phyloP scores from a whole-genome alignment of 805 yeast species.

The Saccharomycopsis guyanensis region DNA sequence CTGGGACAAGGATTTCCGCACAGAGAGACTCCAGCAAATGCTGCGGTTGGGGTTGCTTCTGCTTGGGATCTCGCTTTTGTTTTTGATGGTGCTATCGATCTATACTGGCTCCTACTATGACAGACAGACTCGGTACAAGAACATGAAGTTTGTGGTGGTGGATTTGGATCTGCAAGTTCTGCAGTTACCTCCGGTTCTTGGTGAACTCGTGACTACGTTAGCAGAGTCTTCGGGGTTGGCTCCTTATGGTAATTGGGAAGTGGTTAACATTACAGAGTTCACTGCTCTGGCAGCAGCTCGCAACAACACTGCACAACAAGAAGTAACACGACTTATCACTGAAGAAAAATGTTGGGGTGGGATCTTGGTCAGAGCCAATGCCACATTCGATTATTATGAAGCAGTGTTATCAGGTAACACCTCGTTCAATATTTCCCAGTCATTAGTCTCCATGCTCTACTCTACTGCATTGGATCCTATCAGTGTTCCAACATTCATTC shows the following conservation, averaged over 20 bases:
- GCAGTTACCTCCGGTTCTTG: slow-evolving; percentile 22
- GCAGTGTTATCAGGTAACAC: slow-evolving; percentile 24
- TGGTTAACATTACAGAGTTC: slow-evolving; percentile 26
- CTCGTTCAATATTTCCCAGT: slow-evolving; percentile 28
- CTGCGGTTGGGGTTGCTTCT: background rate
- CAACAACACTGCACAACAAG: slow-evolving; percentile 27
- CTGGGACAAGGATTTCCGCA: slow-evolving; percentile 14
- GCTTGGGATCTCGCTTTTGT: slow-evolving; percentile 23
- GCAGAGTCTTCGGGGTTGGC: slow-evolving; percentile 13
- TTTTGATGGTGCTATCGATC: slow-evolving; percentile 25
- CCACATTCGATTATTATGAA: slow-evolving; percentile 29
- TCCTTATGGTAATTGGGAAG: slow-evolving; percentile 27
- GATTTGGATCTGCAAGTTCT: slow-evolving; percentile 27
- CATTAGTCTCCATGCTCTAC: slow-evolving; percentile 36
- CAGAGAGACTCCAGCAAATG: slow-evolving; percentile 5
- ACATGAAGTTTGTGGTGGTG: slow-evolving; percentile 28
- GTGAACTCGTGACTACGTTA: slow-evolving; percentile 15
- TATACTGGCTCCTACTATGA: slow-evolving; percentile 34
- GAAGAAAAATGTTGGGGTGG: slow-evolving; percentile 59
- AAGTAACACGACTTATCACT: slow-evolving; percentile 39
- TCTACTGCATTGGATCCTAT: slow-evolving; percentile 60
- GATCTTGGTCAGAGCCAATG: slow-evolving; percentile 43
- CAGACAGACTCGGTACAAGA: slow-evolving; percentile 23
- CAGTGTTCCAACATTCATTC: slow-evolving; percentile 38
- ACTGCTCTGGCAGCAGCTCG: slow-evolving; percentile 21